A percentile compares a stretch with the other conserved stretches of the same genome.
Conservation (phyloP, 345 rosid species). For the Salix koriyanagi region DNA sequence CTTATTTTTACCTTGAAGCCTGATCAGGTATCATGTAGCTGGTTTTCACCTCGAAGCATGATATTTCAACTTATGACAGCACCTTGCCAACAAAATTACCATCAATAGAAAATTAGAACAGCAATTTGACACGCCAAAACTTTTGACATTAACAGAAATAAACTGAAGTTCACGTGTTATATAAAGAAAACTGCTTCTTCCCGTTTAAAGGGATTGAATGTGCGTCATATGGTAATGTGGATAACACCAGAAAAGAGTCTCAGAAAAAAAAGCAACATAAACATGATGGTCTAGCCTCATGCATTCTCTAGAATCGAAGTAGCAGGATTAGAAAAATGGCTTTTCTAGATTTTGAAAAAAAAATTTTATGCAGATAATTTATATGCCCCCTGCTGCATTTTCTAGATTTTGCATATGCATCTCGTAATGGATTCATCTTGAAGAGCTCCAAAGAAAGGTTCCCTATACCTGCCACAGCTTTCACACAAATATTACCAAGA, state of each 20-base stretch:
- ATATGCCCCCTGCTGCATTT: not conserved
- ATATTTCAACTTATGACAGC: not conserved
- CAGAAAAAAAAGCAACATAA: not conserved
- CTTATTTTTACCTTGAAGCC: conserved; percentile 14
- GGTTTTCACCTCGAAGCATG: conserved; percentile 9
- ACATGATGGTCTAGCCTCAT: not conserved
- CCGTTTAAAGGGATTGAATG: not conserved
- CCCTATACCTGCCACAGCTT: not conserved
- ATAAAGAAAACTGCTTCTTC: not conserved
- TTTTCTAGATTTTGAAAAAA: too few species aligned
- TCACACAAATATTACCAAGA: not conserved
- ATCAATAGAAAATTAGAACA: not conserved
- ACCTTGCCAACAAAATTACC: conserved; percentile 7
- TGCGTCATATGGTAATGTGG: not conserved
- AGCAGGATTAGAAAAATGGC: not conserved
- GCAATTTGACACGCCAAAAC: not conserved
- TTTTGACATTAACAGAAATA: not conserved
- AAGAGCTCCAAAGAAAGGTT: not conserved
- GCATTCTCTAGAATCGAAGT: not conserved
- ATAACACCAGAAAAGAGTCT: not conserved
- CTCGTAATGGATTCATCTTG: not conserved
- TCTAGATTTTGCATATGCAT: not conserved
- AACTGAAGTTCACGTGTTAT: not conserved
- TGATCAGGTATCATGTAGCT: conserved; percentile 31
- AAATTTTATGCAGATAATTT: not conserved